Evolutionary conservation across 768 basidiomycete species (phyloP).

Genomic region (Porpolomopsis calyptriformis): DNA sequence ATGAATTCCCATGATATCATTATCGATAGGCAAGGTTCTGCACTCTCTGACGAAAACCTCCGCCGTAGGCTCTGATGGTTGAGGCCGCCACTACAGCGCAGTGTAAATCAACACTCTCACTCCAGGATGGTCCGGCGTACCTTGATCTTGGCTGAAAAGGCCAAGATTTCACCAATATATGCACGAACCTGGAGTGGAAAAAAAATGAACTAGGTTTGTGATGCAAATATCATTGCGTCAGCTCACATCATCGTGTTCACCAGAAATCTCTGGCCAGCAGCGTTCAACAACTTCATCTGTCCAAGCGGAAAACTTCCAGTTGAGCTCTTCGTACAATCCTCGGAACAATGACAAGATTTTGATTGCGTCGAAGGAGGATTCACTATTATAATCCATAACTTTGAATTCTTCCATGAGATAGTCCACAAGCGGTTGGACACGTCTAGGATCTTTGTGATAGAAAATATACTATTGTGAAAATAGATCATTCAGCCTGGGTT

Average conservation of each 20-base stretch:
- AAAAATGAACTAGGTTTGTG: too few relatives aligned
- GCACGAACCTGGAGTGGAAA: slow-evolving; percentile 52
- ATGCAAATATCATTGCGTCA: too few relatives aligned
- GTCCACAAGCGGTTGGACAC: slow-evolving; percentile 70
- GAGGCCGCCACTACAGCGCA: slow-evolving; percentile 46
- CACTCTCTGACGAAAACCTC: slow-evolving; percentile 64
- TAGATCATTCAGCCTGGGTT: background rate
- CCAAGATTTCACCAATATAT: slow-evolving; percentile 65
- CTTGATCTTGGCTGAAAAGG: slow-evolving; percentile 63
- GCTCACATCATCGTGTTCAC: slow-evolving; percentile 71
- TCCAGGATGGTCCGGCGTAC: slow-evolving; percentile 23
- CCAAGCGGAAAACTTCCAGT: slow-evolving; percentile 79
- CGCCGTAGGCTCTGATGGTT: slow-evolving; percentile 46
- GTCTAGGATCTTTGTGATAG: slow-evolving; percentile 70
- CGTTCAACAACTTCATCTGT: slow-evolving; percentile 51
- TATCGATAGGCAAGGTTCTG: slow-evolving; percentile 38
- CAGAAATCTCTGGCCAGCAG: slow-evolving; percentile 60
- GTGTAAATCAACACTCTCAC: slow-evolving; percentile 2
- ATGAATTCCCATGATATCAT: slow-evolving; percentile 69
- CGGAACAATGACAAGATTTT: slow-evolving; percentile 61
- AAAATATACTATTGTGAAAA: slow-evolving; percentile 50
- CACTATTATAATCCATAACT: slow-evolving; percentile 65
- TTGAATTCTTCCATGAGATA: slow-evolving; percentile 55
- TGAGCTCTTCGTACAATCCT: slow-evolving; percentile 61
- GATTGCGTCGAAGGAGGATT: slow-evolving; percentile 72